These are phyloP conservation scores for Penicillium verrucosum DNA, from an alignment of 2,329 filamentous ascomycete genomes.

Conservation along the genomic window DNA sequence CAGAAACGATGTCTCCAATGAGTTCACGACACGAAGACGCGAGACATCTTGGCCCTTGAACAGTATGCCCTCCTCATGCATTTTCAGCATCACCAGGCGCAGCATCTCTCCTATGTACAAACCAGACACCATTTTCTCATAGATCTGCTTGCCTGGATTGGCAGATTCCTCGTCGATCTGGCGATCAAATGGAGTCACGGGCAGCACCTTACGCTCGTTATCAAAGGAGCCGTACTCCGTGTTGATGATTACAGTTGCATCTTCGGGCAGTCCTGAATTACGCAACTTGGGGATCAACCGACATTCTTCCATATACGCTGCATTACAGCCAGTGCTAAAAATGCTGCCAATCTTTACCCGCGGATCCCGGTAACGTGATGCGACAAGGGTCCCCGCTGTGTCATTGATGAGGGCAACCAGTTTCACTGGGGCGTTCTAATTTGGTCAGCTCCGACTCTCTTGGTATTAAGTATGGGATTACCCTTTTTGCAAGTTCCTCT, in stretches of 20 bases:
- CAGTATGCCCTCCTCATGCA: conserved; percentile 72
- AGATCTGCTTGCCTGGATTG: conserved; percentile 86
- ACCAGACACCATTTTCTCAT: conserved; percentile 95
- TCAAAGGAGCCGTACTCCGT: conserved; percentile 94
- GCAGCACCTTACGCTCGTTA: conserved; percentile 77
- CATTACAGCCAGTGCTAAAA: conserved; percentile 93
- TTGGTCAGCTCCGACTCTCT: background rate
- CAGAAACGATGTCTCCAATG: conserved; percentile 84
- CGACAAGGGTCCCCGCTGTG: conserved; percentile 88
- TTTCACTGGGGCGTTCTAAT: conserved; percentile 74
- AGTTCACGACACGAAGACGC: conserved; percentile 74
- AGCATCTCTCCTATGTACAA: conserved; percentile 91
- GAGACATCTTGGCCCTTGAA: conserved; percentile 79
- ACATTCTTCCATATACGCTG: conserved; percentile 87
- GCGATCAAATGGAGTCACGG: conserved; percentile 56
- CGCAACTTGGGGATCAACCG: conserved; percentile 82
- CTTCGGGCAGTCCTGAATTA: conserved; percentile 71
- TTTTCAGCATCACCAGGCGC: conserved; percentile 75
- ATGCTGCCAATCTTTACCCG: conserved; percentile 89
- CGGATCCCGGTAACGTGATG: conserved; percentile 83
- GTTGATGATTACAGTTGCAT: conserved; percentile 83
- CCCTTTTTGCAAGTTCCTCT: conserved; percentile 63
- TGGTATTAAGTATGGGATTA: conserved; percentile 29
- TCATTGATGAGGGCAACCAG: conserved; percentile 88
- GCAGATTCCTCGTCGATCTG: conserved; percentile 82